Evolutionary conservation across 805 yeast species (phyloP).

Genomic region (Barnettozyma wickerhamii): DNA sequence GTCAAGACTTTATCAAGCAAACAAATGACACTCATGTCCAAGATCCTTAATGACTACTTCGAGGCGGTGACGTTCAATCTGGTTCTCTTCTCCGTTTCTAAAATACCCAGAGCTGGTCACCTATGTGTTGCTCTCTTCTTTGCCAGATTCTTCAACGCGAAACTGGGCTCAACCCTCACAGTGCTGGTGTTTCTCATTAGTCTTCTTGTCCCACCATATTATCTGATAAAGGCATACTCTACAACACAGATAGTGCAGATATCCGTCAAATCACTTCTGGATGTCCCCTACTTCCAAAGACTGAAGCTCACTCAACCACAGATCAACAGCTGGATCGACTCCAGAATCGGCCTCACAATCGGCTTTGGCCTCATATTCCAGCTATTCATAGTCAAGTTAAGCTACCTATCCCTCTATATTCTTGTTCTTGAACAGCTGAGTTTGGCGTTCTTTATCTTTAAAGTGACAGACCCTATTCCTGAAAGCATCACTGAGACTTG

Average conservation of each 20-base stretch:
- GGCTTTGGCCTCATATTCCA: slow-evolving; percentile 18
- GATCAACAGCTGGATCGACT: slow-evolving; percentile 17
- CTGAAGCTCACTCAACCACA: slow-evolving; percentile 12
- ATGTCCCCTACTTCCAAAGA: slow-evolving; percentile 16
- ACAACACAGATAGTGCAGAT: slow-evolving; percentile 8
- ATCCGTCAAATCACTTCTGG: slow-evolving; percentile 10
- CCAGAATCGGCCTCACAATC: slow-evolving; percentile 15
- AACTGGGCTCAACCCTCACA: slow-evolving; percentile 12
- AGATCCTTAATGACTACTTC: slow-evolving; percentile 2
- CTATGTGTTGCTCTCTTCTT: slow-evolving; percentile 4
- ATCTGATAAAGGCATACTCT: slow-evolving; percentile 5
- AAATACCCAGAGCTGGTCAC: background rate
- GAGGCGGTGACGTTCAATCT: background rate
- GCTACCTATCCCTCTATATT: slow-evolving; percentile 10
- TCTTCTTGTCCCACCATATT: slow-evolving; percentile 5
- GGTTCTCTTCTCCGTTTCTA: background rate
- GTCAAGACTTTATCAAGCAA: background rate
- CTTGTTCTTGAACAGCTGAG: slow-evolving; percentile 17
- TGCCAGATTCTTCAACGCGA: slow-evolving; percentile 8
- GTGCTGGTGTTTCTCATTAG: slow-evolving; percentile 10
- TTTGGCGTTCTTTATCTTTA: slow-evolving; percentile 14
- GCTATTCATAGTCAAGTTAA: slow-evolving; percentile 1
- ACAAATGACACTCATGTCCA: slow-evolving; percentile 2
- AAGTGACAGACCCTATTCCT: slow-evolving; percentile 17
- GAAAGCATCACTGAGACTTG: slow-evolving; percentile 16